Evolutionary conservation across 2,329 filamentous ascomycete species (phyloP).

Genomic region (Orbilia ellipsospora): DNA sequence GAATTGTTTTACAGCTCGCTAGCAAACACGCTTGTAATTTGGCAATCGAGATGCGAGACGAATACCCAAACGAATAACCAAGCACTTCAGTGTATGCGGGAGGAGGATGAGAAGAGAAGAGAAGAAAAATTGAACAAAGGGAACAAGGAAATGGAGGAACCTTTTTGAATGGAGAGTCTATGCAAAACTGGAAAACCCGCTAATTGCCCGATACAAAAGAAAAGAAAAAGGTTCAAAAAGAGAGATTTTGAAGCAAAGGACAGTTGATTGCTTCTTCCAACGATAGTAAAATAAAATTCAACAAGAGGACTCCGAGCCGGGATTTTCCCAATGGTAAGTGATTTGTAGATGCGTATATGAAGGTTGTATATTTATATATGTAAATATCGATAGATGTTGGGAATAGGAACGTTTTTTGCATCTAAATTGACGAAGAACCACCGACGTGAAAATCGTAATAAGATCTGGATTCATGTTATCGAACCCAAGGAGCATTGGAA

Average conservation of each 20-base stretch:
- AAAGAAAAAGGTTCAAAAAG: conserved; percentile 18
- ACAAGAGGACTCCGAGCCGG: conserved; percentile 5
- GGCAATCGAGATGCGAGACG: background rate
- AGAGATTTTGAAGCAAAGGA: conserved; percentile 9
- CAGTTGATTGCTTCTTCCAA: conserved; percentile 4
- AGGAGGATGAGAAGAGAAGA: background rate
- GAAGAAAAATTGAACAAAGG: conserved; percentile 26
- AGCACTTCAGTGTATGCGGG: background rate
- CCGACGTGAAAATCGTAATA: too few species aligned
- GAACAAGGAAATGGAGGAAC: conserved; percentile 21
- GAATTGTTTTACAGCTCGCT: conserved; percentile 16
- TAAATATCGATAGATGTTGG: background rate
- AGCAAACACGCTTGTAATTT: conserved; percentile 17
- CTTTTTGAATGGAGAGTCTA: conserved; percentile 35
- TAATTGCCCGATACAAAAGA: conserved; percentile 31
- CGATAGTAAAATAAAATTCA: conserved; percentile 1
- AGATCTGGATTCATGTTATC: too few species aligned
- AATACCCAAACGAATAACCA: background rate
- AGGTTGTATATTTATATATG: conserved; percentile 11
- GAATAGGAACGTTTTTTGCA: background rate
- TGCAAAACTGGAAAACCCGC: conserved; percentile 24
- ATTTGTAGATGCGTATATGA: background rate
- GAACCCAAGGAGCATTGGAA: too few species aligned
- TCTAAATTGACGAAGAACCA: conserved; percentile 25
- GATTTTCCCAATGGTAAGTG: too few species aligned